A percentile compares a stretch with the other conserved stretches of the same genome.
These are phyloP conservation scores for Penicillium malachiteum DNA, from an alignment of 495 filamentous ascomycete genomes.

Conservation along the genomic window DNA sequence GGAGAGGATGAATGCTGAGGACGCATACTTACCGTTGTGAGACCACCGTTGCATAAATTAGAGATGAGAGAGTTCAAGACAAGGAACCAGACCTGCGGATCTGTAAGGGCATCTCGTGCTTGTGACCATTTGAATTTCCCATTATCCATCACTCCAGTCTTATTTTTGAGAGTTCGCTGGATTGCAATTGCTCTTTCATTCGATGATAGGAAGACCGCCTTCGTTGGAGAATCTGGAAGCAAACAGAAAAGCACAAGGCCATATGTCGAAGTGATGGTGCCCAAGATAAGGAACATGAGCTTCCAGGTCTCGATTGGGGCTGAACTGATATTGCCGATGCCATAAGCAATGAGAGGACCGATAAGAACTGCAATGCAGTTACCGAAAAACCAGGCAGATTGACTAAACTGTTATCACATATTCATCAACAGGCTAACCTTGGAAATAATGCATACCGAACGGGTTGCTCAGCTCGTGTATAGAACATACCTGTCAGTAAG, in stretches of 20 bases:
- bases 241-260: conserved; percentile 47
- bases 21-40: conserved; percentile 24
- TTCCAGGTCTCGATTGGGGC: conserved; percentile 33
- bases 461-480: conserved; percentile 49
- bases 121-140: conserved; percentile 40
- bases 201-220: conserved; percentile 53
- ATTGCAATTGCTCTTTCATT: conserved; percentile 44
- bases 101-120: conserved; percentile 27
- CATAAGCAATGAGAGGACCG: conserved; percentile 57
- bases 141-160: conserved; percentile 50
- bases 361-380: conserved; percentile 60
- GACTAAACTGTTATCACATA: conserved; percentile 2
- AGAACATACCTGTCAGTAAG: conserved; percentile 54
- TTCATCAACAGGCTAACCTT: neutral
- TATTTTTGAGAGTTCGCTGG: conserved; percentile 46
- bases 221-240: conserved; percentile 54
- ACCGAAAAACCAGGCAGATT: conserved; percentile 57
- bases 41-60: conserved; percentile 28
- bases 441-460: conserved; percentile 48
- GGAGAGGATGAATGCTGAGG: neutral
- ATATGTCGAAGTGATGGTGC: conserved; percentile 54
- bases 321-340: conserved; percentile 51
- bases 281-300: conserved; percentile 60
- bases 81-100: conserved; percentile 35
- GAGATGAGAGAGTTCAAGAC: conserved; percentile 30